A percentile compares a stretch with the other conserved stretches of the same genome.
Evolutionary conservation across 225 moss, liverwort and hornwort genomes (phyloP).

Genomic region (Pseudoscleropodium purum): DNA sequence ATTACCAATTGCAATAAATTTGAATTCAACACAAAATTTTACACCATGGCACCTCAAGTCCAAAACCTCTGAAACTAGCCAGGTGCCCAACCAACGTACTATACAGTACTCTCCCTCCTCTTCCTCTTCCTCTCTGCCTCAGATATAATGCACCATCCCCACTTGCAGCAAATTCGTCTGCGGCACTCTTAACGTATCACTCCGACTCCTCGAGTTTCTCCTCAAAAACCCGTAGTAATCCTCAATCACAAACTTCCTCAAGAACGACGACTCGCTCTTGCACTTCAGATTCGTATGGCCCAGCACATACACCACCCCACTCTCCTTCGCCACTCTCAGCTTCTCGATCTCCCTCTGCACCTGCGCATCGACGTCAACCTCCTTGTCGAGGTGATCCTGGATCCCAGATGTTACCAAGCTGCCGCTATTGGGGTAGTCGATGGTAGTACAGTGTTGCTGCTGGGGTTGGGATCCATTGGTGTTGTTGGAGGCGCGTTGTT

Average conservation of each 20-base stretch:
- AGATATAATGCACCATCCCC: conserved; percentile 77
- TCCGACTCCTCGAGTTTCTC: conserved; percentile 45
- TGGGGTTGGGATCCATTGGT: not conserved
- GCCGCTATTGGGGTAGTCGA: not conserved
- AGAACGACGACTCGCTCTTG: conserved; percentile 16
- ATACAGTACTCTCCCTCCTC: not conserved
- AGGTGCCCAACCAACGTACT: not conserved
- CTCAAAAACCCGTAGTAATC: conserved; percentile 39
- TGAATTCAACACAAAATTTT: not conserved
- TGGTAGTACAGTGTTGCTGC: not conserved
- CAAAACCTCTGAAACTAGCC: not conserved
- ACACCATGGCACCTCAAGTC: not conserved
- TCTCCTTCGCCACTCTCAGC: conserved; percentile 31
- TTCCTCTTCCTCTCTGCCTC: not conserved
- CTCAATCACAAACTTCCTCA: conserved; percentile 57
- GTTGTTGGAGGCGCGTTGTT: not conserved
- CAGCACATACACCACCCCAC: conserved; percentile 60
- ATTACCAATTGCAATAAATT: not conserved
- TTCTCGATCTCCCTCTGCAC: conserved; percentile 28
- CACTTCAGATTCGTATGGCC: conserved; percentile 52
- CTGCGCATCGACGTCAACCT: not conserved
- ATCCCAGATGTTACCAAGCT: conserved; percentile 9
- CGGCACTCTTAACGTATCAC: conserved; percentile 39
- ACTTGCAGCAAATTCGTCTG: conserved; percentile 56
- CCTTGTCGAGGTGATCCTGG: not conserved